These are phyloP conservation scores for Cladosporium sp. DNA, from an alignment of 2,329 filamentous ascomycete species.

Conservation along the genomic window DNA sequence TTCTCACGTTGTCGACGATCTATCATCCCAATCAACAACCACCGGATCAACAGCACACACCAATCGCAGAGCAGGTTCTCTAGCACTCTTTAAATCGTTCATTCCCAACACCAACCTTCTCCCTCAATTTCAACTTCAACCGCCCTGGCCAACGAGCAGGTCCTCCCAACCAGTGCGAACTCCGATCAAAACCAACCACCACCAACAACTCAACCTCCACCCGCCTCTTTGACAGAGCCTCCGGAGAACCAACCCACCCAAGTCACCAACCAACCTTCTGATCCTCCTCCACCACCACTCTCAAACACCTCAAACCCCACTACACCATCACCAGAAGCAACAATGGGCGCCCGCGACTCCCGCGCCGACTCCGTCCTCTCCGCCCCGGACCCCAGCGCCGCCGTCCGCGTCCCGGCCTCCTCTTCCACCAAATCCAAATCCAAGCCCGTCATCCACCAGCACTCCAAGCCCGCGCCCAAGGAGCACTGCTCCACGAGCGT, in stretches of 20 bases:
- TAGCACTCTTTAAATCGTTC: neutral
- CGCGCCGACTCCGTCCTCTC: constrained; percentile 9
- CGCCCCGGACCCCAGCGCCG: neutral
- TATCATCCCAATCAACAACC: neutral
- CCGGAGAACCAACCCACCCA: too few relatives aligned
- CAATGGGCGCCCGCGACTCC: constrained; percentile 2
- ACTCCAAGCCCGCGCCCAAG: neutral
- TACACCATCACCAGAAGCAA: neutral
- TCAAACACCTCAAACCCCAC: neutral
- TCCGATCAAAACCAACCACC: neutral
- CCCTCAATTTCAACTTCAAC: neutral
- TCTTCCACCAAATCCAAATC: neutral
- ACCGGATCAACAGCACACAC: too few relatives aligned
- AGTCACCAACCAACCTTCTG: neutral
- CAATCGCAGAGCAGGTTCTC: too few relatives aligned
- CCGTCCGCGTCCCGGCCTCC: neutral
- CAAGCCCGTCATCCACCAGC: neutral
- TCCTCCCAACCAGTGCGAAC: neutral
- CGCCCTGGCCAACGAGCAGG: constrained; percentile 1
- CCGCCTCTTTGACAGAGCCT: neutral
- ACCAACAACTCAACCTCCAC: neutral
- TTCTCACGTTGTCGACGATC: neutral
- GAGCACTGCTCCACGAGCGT: neutral
- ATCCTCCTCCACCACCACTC: neutral
- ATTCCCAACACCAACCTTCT: neutral